These are phyloP conservation scores for Mrakiaceae sp. DNA, from an alignment of 1,284 basidiomycete genomes.

Conservation along the genomic window DNA sequence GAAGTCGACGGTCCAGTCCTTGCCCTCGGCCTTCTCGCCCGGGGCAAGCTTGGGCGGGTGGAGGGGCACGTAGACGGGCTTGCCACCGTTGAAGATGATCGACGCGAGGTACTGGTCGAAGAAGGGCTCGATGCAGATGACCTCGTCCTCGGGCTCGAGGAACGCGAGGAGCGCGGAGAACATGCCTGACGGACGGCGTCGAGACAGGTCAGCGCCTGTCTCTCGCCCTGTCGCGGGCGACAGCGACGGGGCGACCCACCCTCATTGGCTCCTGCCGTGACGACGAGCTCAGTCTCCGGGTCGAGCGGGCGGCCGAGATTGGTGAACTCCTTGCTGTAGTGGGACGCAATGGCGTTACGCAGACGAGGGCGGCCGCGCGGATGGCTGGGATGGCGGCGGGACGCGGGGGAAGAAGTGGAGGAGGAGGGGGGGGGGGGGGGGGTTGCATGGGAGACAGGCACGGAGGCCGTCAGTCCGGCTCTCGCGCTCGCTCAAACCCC, in stretches of 20 bases:
- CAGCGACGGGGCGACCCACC: slow-evolving; percentile 41
- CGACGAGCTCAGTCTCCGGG: slow-evolving; percentile 75
- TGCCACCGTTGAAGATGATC: slow-evolving; percentile 84
- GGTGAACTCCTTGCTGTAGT: slow-evolving; percentile 51
- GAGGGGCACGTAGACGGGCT: slow-evolving; percentile 86
- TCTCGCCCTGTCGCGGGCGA: background rate
- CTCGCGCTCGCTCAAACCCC: no score
- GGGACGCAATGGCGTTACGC: slow-evolving; percentile 67
- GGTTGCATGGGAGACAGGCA: slow-evolving; percentile 10
- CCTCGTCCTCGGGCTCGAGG: slow-evolving; percentile 81
- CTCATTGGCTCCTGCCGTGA: slow-evolving; percentile 93
- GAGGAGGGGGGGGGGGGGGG: slow-evolving; percentile 20
- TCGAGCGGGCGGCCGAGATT: slow-evolving; percentile 63
- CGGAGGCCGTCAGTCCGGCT: no score
- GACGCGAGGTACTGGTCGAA: slow-evolving; percentile 94
- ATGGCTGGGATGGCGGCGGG: slow-evolving; percentile 35
- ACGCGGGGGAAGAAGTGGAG: background rate
- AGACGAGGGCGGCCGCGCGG: slow-evolving; percentile 76
- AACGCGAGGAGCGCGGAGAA: slow-evolving; percentile 84
- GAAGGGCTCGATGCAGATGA: slow-evolving; percentile 96
- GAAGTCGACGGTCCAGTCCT: slow-evolving; percentile 77
- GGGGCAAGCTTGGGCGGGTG: slow-evolving; percentile 54
- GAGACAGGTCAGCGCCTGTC: background rate
- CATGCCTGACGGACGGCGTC: slow-evolving; percentile 47
- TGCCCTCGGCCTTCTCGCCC: slow-evolving; percentile 44